phyloP scores from a whole-genome alignment of 2,329 filamentous ascomycete species.

The Verticillium longisporum region DNA sequence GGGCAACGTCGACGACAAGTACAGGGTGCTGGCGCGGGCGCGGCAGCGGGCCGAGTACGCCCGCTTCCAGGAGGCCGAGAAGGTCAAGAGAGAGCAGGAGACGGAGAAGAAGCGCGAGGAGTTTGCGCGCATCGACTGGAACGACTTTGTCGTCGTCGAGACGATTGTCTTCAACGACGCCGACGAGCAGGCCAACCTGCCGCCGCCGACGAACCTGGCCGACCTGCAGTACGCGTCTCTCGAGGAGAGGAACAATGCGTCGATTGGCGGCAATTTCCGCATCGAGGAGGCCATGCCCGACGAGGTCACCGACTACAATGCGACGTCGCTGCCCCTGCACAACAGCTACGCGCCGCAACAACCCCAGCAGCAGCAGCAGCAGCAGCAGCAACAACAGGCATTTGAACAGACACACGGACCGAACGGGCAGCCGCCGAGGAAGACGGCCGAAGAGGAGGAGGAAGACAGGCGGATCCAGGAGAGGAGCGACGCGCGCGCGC shows the following conservation, averaged over 20 bases:
- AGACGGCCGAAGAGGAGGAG: constrained; percentile 49
- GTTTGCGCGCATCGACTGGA: constrained; percentile 91
- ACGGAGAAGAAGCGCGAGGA: constrained; percentile 70
- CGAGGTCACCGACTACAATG: constrained; percentile 54
- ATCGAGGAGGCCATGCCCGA: constrained; percentile 96
- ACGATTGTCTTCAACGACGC: constrained; percentile 87
- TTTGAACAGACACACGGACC: constrained; percentile 17
- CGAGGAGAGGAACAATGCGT: constrained; percentile 89
- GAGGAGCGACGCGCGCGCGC: constrained; percentile 49
- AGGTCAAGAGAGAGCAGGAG: constrained; percentile 81
- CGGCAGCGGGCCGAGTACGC: constrained; percentile 83
- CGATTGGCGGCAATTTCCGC: constrained; percentile 71
- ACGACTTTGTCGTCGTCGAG: constrained; percentile 93
- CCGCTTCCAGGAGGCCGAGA: constrained; percentile 77
- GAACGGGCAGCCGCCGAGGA: constrained; percentile 20
- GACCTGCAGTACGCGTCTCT: constrained; percentile 92
- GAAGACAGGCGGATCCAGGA: constrained; percentile 59
- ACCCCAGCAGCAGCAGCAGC: constrained; percentile 8
- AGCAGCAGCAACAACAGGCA: no score
- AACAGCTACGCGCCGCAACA: constrained; percentile 32
- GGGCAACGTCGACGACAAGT: constrained; percentile 71
- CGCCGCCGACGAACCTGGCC: constrained; percentile 80
- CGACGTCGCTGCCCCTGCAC: constrained; percentile 40
- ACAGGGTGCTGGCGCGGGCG: constrained; percentile 70
- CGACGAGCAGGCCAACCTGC: constrained; percentile 80